Evolutionary conservation across 2,329 filamentous ascomycete genomes (phyloP).

Genomic region (Mollisia scopiformis): DNA sequence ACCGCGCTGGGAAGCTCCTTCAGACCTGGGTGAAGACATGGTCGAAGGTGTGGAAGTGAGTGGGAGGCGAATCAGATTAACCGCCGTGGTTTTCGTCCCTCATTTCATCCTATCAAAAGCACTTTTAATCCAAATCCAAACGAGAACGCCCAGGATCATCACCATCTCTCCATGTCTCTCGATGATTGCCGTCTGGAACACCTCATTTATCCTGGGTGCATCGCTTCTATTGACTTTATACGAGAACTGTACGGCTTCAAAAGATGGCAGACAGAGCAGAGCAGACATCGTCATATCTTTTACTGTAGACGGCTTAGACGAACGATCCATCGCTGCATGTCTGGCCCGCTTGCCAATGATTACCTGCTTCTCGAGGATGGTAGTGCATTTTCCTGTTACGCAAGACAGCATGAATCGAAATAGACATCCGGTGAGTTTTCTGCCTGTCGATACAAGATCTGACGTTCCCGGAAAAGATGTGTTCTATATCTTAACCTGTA

Average conservation of each 20-base stretch:
- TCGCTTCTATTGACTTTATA: background rate
- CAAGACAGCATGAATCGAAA: background rate
- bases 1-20: constrained; percentile 1
- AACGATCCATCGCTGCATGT: background rate
- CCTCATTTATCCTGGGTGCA: background rate
- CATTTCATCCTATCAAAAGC: constrained; percentile 26
- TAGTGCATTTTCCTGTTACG: background rate
- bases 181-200: constrained; percentile 7
- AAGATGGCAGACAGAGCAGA: background rate
- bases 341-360: background rate
- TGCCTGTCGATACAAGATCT: background rate
- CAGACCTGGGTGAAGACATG: background rate
- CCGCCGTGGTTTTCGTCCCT: constrained; percentile 22
- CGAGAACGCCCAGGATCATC: background rate
- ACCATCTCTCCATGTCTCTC: constrained; percentile 2
- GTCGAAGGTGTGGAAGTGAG: background rate
- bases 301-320: background rate
- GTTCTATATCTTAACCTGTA: background rate
- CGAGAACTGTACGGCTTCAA: no score
- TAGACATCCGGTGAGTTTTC: background rate
- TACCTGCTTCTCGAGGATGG: background rate
- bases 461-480: background rate
- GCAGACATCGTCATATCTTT: background rate
- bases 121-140: constrained; percentile 9
- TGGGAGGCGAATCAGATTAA: constrained; percentile 24